Percentiles rank a stretch among this genome's conserved stretches.
phyloP scores from a whole-genome alignment of 129 eudicot genomes.

The Chrysanthemum lavandulifolium region DNA sequence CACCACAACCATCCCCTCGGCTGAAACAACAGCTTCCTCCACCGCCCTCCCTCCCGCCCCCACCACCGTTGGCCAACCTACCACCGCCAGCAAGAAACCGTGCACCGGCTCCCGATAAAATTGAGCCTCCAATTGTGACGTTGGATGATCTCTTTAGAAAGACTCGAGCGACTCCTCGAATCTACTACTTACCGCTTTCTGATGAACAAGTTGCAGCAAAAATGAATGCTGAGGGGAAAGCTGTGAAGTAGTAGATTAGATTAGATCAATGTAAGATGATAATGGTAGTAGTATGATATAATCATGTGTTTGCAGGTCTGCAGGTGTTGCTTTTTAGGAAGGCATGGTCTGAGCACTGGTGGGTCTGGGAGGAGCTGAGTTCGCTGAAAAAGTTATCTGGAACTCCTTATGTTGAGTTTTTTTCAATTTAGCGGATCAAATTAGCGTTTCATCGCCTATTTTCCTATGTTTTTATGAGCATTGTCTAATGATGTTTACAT shows the following conservation, averaged over 20 bases:
- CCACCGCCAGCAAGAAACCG: slow-evolving; percentile 37
- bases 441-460: slow-evolving; percentile 1
- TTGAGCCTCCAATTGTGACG: slow-evolving; percentile 76
- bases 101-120: slow-evolving; percentile 52
- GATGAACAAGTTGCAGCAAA: slow-evolving; percentile 82
- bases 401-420: slow-evolving; percentile 22
- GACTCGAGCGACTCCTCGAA: slow-evolving; percentile 87
- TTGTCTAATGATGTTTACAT: slow-evolving; percentile 13
- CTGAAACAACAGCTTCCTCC: slow-evolving; percentile 29
- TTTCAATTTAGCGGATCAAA: slow-evolving; percentile 24
- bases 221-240: slow-evolving; percentile 51
- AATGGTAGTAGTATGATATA: slow-evolving; percentile 49
- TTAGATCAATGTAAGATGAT: slow-evolving; percentile 43
- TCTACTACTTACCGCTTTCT: slow-evolving; percentile 86
- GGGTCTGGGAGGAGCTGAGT: slow-evolving; percentile 48
- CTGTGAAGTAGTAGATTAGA: slow-evolving; percentile 46
- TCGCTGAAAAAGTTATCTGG: slow-evolving; percentile 22
- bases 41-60: slow-evolving; percentile 27
- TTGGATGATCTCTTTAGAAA: slow-evolving; percentile 90
- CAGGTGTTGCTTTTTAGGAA: slow-evolving; percentile 61
- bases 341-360: slow-evolving; percentile 35
- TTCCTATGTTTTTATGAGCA: neutral
- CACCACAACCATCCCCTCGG: slow-evolving; percentile 28
- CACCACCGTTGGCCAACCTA: slow-evolving; percentile 49
- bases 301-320: slow-evolving; percentile 84